Evolutionary conservation across 2,329 filamentous ascomycete genomes (phyloP).

Genomic region (Penicillium sp.): DNA sequence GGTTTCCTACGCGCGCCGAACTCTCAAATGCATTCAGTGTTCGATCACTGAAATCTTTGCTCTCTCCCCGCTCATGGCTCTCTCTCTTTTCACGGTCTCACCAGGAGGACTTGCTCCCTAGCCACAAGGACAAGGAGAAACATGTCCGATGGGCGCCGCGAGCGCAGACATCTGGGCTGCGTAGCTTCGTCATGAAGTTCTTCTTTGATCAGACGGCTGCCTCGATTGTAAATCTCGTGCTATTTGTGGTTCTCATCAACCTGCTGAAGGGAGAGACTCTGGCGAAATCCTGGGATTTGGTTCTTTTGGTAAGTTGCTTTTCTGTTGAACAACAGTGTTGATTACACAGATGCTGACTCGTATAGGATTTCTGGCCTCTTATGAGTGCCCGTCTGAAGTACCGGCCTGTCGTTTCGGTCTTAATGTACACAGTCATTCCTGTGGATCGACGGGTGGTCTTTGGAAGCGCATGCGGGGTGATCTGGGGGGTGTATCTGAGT

Average conservation of each 20-base stretch:
- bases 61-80: constrained; percentile 10
- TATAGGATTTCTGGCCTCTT: constrained; percentile 54
- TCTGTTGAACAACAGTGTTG: background rate
- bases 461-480: constrained; percentile 61
- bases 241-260: constrained; percentile 51
- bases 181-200: constrained; percentile 45
- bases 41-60: constrained; percentile 6
- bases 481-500: constrained; percentile 68
- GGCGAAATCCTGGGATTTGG: constrained; percentile 21
- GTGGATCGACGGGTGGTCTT: constrained; percentile 62
- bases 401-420: constrained; percentile 60
- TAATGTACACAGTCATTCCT: constrained; percentile 65
- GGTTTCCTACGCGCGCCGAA: constrained; percentile 40
- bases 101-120: constrained; percentile 12
- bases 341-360: background rate
- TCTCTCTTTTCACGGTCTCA: constrained; percentile 2
- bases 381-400: constrained; percentile 62
- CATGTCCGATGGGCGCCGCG: constrained; percentile 10
- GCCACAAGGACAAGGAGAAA: constrained; percentile 19
- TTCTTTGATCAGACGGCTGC: constrained; percentile 51
- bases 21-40: constrained; percentile 11
- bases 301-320: constrained; percentile 26
- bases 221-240: constrained; percentile 47
- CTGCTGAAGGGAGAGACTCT: constrained; percentile 30
- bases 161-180: constrained; percentile 37